Conservation (phyloP, 305 asterid species). For the Plantago coronopus region DNA sequence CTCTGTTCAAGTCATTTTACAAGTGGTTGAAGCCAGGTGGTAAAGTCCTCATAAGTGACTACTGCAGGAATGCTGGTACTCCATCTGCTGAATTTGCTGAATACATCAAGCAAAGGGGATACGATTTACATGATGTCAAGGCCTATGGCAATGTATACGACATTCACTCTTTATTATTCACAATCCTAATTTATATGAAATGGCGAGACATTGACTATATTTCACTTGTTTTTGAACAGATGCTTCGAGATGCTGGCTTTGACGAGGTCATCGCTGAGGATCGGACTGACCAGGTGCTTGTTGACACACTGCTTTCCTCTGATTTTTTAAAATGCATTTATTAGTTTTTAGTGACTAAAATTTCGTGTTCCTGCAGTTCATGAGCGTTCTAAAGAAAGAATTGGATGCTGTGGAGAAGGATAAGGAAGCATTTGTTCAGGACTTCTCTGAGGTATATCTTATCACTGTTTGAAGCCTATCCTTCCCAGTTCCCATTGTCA, state of each 20-base stretch:
- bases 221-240: constrained; percentile 36
- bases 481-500: background rate
- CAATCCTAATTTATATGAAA: no score
- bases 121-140: constrained; percentile 72
- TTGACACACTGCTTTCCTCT: constrained; percentile 1
- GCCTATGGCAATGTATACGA: constrained; percentile 71
- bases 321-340: background rate
- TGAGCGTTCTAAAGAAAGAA: constrained; percentile 74
- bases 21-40: constrained; percentile 99
- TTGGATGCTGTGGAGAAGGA: constrained; percentile 64
- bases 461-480: background rate
- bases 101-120: constrained; percentile 87
- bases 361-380: constrained; percentile 46
- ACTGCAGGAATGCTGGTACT: constrained; percentile 73
- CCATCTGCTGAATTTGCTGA: constrained; percentile 66
- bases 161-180: background rate
- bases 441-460: constrained; percentile 75
- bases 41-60: constrained; percentile 77
- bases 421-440: constrained; percentile 58
- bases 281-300: constrained; percentile 76
- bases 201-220: background rate
- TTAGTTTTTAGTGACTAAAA: background rate
- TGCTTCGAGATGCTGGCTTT: constrained; percentile 90
- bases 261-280: constrained; percentile 78
- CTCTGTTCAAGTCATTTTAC: constrained; percentile 82